phyloP scores from a whole-genome alignment of 1,284 basidiomycete genomes.

The Testicularia cyperi region DNA sequence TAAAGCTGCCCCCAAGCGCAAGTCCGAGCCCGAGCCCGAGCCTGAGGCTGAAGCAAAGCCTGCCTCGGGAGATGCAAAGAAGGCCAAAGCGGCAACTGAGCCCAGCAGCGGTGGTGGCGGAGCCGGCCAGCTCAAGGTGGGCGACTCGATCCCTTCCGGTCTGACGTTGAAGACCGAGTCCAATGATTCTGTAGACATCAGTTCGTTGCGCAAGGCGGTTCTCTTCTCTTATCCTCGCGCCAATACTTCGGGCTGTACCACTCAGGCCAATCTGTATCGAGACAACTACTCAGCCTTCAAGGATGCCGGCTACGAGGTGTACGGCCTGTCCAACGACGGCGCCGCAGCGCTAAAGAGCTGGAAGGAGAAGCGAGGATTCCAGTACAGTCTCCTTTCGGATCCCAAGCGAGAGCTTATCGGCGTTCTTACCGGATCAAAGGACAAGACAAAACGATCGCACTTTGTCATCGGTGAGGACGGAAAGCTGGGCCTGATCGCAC shows the following conservation, averaged over 20 bases:
- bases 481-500: constrained; percentile 23
- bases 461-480: constrained; percentile 50
- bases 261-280: constrained; percentile 64
- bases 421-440: constrained; percentile 75
- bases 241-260: constrained; percentile 50
- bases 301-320: constrained; percentile 72
- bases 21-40: background rate
- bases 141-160: constrained; percentile 74
- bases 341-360: constrained; percentile 68
- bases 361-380: constrained; percentile 70
- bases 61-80: constrained; percentile 17
- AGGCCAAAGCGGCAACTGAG: constrained; percentile 5
- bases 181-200: constrained; percentile 7
- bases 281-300: constrained; percentile 77
- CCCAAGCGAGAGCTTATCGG: constrained; percentile 77
- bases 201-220: constrained; percentile 15
- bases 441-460: constrained; percentile 65
- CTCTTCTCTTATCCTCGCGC: constrained; percentile 45
- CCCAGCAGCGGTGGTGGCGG: background rate
- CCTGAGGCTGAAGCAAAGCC: too few species aligned
- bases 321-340: constrained; percentile 82
- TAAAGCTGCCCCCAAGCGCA: constrained; percentile 1
- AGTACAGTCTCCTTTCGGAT: constrained; percentile 83
- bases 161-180: constrained; percentile 68
- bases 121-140: constrained; percentile 66